phyloP scores from a whole-genome alignment of 805 yeast genomes.

The Candida dajiaensis region DNA sequence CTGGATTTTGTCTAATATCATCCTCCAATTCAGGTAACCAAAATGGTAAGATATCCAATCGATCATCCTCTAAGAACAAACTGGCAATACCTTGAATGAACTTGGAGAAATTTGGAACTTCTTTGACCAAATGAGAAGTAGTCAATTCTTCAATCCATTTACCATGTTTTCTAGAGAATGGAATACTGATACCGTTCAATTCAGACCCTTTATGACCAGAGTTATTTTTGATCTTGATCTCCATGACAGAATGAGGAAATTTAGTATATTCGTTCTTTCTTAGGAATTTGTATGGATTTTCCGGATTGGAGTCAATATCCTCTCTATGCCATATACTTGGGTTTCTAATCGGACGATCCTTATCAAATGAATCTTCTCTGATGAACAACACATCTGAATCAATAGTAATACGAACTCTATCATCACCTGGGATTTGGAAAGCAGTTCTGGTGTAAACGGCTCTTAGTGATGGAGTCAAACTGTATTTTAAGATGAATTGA shows the following conservation, averaged over 20 bases:
- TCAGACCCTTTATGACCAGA: slow-evolving; percentile 30
- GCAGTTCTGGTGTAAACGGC: slow-evolving; percentile 89
- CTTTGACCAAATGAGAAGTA: slow-evolving; percentile 79
- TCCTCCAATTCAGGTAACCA: slow-evolving; percentile 90
- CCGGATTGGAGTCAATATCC: slow-evolving; percentile 76
- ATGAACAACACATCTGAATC: slow-evolving; percentile 85
- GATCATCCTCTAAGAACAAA: slow-evolving; percentile 83
- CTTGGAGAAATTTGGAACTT: slow-evolving; percentile 89
- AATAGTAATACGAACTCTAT: slow-evolving; percentile 81
- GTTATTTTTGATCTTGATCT: slow-evolving; percentile 60
- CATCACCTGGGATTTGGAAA: slow-evolving; percentile 97
- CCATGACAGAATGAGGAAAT: slow-evolving; percentile 87
- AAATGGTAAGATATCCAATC: slow-evolving; percentile 83
- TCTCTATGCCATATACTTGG: slow-evolving; percentile 87
- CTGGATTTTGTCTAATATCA: slow-evolving; percentile 74
- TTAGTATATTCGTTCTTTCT: slow-evolving; percentile 81
- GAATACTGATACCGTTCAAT: slow-evolving; percentile 29
- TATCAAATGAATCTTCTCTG: slow-evolving; percentile 86
- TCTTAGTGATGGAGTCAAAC: slow-evolving; percentile 81
- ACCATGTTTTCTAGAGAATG: slow-evolving; percentile 42
- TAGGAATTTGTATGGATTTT: slow-evolving; percentile 63
- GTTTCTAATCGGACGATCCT: slow-evolving; percentile 81
- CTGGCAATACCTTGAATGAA: slow-evolving; percentile 91
- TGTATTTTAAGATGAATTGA: slow-evolving; percentile 53
- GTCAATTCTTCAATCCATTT: slow-evolving; percentile 87